Conservation (phyloP, 1,139 yeast species). For the Arxiozyma telluris region DNA sequence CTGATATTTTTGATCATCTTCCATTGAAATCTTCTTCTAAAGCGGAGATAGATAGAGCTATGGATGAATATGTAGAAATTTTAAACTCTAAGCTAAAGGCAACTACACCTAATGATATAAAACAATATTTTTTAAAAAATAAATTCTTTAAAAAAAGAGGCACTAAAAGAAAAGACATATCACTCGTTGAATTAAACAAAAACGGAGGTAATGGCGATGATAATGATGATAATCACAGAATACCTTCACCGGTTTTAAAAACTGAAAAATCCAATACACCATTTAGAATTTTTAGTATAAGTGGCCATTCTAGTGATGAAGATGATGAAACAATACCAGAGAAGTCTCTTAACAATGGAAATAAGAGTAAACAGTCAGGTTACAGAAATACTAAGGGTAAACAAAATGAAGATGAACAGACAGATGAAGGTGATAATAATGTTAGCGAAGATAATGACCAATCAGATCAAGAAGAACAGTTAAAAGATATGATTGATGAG, state of each 20-base stretch:
- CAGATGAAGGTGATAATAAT: constrained; percentile 9
- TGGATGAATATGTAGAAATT: constrained; percentile 16
- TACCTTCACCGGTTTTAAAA: background rate
- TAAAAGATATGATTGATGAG: constrained; percentile 23
- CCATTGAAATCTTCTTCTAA: constrained; percentile 24
- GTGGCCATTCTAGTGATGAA: constrained; percentile 3
- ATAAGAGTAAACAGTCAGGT: background rate
- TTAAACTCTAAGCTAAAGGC: constrained; percentile 14
- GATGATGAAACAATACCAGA: background rate
- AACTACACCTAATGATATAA: constrained; percentile 16
- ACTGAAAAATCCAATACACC: background rate
- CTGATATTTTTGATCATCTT: constrained; percentile 21
- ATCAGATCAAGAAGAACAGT: constrained; percentile 19
- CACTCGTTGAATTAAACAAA: no score
- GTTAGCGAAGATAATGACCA: constrained; percentile 8
- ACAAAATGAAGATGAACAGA: constrained; percentile 8
- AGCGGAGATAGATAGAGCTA: constrained; percentile 17
- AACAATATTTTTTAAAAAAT: constrained; percentile 11
- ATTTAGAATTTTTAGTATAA: background rate
- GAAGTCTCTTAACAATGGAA: background rate
- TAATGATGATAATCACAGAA: constrained; percentile 2
- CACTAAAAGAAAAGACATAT: no score
- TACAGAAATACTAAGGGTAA: background rate
- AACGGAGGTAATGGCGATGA: no score
- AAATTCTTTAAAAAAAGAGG: background rate